Evolutionary conservation across 345 rosid species (phyloP).

Genomic region (Gossypium turneri): DNA sequence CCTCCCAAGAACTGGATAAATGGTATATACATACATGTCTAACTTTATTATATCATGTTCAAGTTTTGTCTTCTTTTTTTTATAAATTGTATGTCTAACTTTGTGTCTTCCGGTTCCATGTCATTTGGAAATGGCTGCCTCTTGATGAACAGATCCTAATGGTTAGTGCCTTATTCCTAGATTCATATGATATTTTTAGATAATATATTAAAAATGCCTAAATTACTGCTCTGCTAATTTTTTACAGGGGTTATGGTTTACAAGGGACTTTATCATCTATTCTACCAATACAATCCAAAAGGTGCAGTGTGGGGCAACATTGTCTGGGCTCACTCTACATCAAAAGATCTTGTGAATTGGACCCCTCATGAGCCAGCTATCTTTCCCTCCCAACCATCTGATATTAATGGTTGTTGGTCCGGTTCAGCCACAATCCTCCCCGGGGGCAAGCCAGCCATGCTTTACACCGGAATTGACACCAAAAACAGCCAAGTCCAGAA

Average conservation of each 20-base stretch:
- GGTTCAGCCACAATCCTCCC: slow-evolving; percentile 67
- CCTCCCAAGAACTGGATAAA: slow-evolving; percentile 78
- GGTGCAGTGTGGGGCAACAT: slow-evolving; percentile 71
- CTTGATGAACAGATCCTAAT: slow-evolving; percentile 60
- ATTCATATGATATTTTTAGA: not conserved
- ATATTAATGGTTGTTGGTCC: slow-evolving; percentile 71
- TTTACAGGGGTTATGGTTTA: slow-evolving; percentile 58
- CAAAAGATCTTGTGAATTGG: slow-evolving; percentile 70
- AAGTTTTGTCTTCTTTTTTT: not conserved
- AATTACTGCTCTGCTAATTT: not conserved
- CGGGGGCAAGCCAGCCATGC: slow-evolving; percentile 44
- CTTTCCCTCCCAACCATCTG: slow-evolving; percentile 47
- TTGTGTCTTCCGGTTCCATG: slow-evolving; percentile 17
- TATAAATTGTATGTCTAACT: not conserved
- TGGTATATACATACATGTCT: slow-evolving; percentile 28
- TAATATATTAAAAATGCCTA: not conserved
- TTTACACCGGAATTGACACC: slow-evolving; percentile 59
- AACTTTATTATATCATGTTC: not conserved
- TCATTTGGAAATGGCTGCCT: slow-evolving; percentile 9
- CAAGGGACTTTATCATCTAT: slow-evolving; percentile 69
- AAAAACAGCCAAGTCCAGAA: slow-evolving; percentile 50
- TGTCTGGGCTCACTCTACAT: slow-evolving; percentile 88
- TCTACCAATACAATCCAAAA: slow-evolving; percentile 71
- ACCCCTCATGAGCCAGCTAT: slow-evolving; percentile 48
- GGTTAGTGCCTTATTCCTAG: slow-evolving; percentile 38